Evolutionary conservation across 2,329 filamentous ascomycete genomes (phyloP), one percentile per base, ranked within the genome.

Genomic region (Verticillium alfalfae): DNA sequence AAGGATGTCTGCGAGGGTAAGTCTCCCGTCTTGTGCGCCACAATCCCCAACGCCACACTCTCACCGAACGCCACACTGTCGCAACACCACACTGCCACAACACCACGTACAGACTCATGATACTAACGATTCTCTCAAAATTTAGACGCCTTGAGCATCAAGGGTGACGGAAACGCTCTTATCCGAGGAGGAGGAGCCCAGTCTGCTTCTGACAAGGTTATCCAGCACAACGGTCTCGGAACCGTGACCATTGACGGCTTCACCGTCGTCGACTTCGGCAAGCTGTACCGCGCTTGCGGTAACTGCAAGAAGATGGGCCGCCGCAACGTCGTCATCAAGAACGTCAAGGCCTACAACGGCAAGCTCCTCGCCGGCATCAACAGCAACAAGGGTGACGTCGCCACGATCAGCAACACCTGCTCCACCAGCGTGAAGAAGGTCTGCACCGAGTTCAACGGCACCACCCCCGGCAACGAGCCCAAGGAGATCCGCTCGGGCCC

Each of bases 1-100:
- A 75, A 77, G 60, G 75, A 79, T 34, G 78, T 81, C 57, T 80
- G 78, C 63, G 78, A 80, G 58, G 63, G 36, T 37, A 37, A 9
- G 36, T 37, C 36, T 37, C 13, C 13, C 12, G 13, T 37, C 2
- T 7, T 37, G 9, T 10, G 13, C 36, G 36, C 36, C 36, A 37
- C 36, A 37, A 37, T 12, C 36, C 36, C 36, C 3, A 12, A 31
- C 36, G 36, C 36, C 36, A 37, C 36, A 37, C 9, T 7, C 36
- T 7, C 26, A 31, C 36, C 13, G 6, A 37, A 37, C 13, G 36
- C 36, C 26, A 31, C 26, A 31, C 26, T 31, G 26, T 31, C 26
- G 4, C 26, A 31, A 31, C 26, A 31, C 26, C 26, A 31, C 26
- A 31, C 22, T 22, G 22, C 2, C 22, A 22, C 22, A 22, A 22